Base-by-base conservation (phyloP, 164 flowering plant species). In the Kalanchoe fedtschenkoi region DNA sequence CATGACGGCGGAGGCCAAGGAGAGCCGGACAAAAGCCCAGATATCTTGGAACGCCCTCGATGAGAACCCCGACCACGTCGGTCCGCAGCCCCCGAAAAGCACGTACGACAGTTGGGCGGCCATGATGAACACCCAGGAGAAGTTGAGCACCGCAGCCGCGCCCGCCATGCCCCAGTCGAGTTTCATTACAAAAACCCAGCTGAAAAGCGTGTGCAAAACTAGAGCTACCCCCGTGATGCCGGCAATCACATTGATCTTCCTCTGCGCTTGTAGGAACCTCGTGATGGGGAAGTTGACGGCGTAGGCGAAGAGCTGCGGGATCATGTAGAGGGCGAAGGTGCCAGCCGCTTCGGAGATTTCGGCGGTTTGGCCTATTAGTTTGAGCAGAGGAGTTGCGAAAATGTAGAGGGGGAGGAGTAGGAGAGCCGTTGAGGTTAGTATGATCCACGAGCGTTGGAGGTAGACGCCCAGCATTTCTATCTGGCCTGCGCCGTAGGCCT, bases 391-490 rank as follows among this genome's bases (percentile, higher is more conserved):
- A 1, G 62, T 53, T 0, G 85, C 84, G 62, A 83, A 82, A 15
- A 87, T 66, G 77, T 81, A 85, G 5, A 81, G 26, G 1, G 74
- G 62, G 55, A 64, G 19, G 1, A 80, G 64, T 8, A 74, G 0
- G 1, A 80, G 1, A 2, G 82, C 75, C 5, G 86, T 77, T 0
- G 71, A 0, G 65, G 51, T 68, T 24, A 87, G 83, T 15, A 90
- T 87, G 16, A 89, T 75, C 96, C 91, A 89, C n/a, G 93, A 85
- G 60, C 91, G 66, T 59, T 89, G 96, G 88, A 87, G 74, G 71
- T 89, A 89, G 17, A 89, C 56, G 6, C 96, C 95, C 0, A 87
- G 70, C 91, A 87, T 83, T 28, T 81, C 84, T 0, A 74, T 6
- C 65, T 82, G 78, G 13, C 88, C 85, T 2, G 95, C 97, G 13